These are phyloP conservation scores for Aspergillus terreus DNA, from an alignment of 2,329 filamentous ascomycete species.

Conservation along the genomic window DNA sequence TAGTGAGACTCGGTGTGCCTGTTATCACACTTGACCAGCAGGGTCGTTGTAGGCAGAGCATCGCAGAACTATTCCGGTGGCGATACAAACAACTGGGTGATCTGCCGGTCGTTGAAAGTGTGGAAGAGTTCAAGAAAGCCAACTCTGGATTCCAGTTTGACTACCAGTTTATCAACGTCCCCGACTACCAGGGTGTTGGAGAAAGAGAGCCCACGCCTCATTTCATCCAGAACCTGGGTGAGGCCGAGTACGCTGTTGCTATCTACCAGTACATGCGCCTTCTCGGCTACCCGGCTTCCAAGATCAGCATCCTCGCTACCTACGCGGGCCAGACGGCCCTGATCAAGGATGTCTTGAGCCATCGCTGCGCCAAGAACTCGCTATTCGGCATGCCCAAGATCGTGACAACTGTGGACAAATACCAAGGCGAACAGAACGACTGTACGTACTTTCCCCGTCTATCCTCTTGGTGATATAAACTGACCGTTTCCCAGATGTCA, in stretches of 20 bases:
- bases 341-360: slow-evolving; percentile 78
- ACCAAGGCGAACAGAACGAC: slow-evolving; percentile 98
- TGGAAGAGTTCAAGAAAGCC: slow-evolving; percentile 69
- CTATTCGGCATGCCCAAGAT: slow-evolving; percentile 86
- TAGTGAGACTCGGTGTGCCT: slow-evolving; percentile 90
- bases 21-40: slow-evolving; percentile 87
- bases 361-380: slow-evolving; percentile 76
- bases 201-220: slow-evolving; percentile 88
- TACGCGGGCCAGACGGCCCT: slow-evolving; percentile 90
- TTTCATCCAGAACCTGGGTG: slow-evolving; percentile 93
- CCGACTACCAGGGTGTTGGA: slow-evolving; percentile 84
- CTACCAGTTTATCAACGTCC: slow-evolving; percentile 94
- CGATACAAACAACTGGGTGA: slow-evolving; percentile 79
- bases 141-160: slow-evolving; percentile 93
- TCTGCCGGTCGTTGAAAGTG: slow-evolving; percentile 67
- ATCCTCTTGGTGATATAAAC: slow-evolving; percentile 1
- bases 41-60: slow-evolving; percentile 80
- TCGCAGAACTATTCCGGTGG: slow-evolving; percentile 90
- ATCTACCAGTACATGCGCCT: slow-evolving; percentile 97
- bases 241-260: slow-evolving; percentile 94
- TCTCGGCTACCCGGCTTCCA: slow-evolving; percentile 78
- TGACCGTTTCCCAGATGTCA: slow-evolving; percentile 64
- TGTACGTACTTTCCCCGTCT: slow-evolving; percentile 57
- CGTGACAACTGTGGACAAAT: slow-evolving; percentile 95
- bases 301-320: slow-evolving; percentile 86